A percentile compares a stretch with the other conserved stretches of the same genome.
Conservation (phyloP, 257 asterid genomes). For the Phtheirospermum japonicum region DNA sequence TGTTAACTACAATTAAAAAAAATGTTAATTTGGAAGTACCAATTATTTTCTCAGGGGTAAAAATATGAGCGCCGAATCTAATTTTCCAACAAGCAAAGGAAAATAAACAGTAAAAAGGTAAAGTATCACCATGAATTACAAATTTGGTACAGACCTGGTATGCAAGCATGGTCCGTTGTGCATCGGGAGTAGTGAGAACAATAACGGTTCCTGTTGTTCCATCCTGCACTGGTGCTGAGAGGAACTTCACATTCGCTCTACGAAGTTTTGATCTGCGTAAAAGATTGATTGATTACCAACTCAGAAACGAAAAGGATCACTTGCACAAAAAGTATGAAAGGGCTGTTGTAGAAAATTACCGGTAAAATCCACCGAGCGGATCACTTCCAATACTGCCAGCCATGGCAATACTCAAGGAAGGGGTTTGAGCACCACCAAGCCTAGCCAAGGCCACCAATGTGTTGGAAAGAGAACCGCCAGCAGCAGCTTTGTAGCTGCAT, state of each 20-base stretch:
- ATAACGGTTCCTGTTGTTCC: slow-evolving; percentile 97
- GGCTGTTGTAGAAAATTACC: slow-evolving; percentile 36
- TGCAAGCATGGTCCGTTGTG: slow-evolving; percentile 97
- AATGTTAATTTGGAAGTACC: neutral
- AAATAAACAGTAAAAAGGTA: neutral
- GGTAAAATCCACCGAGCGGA: slow-evolving; percentile 90
- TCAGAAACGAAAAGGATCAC: neutral
- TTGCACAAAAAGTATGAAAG: slow-evolving; percentile 9
- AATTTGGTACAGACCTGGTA: slow-evolving; percentile 56
- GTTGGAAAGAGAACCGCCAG: slow-evolving; percentile 98
- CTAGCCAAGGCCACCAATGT: slow-evolving; percentile 94
- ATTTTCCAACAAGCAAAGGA: neutral
- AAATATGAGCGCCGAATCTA: neutral
- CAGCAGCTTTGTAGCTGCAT: slow-evolving; percentile 96
- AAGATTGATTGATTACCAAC: slow-evolving; percentile 5
- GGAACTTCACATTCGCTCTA: slow-evolving; percentile 87
- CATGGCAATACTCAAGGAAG: slow-evolving; percentile 78
- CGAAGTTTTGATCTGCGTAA: slow-evolving; percentile 72
- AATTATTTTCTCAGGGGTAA: neutral
- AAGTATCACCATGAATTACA: neutral
- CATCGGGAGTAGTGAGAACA: slow-evolving; percentile 93
- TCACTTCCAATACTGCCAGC: slow-evolving; percentile 97
- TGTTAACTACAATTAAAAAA: neutral
- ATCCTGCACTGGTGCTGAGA: slow-evolving; percentile 78
- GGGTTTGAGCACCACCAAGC: slow-evolving; percentile 69